Percentiles rank a stretch among this genome's conserved stretches.
phyloP scores from a whole-genome alignment of 768 basidiomycete species.

The Melanogaster broomeanus region DNA sequence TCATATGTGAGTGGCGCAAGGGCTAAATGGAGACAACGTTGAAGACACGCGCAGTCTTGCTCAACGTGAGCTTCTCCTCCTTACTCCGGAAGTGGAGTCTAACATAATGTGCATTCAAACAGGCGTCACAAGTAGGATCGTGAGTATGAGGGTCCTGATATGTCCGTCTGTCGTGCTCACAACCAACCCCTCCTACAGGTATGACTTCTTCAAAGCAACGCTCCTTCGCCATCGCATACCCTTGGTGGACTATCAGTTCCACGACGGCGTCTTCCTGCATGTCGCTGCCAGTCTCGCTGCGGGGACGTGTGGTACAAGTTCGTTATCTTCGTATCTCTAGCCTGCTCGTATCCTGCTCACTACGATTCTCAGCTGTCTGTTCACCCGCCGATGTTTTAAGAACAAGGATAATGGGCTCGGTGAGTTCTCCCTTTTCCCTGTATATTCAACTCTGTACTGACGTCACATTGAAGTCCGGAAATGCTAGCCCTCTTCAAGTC shows the following conservation, averaged over 20 bases:
- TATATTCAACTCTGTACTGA: slow-evolving; percentile 1
- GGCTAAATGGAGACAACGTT: slow-evolving; percentile 8
- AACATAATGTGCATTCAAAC: slow-evolving; percentile 3
- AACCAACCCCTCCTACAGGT: slow-evolving; percentile 42
- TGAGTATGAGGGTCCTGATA: slow-evolving; percentile 52
- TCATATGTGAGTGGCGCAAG: background rate
- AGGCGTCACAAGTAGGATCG: slow-evolving; percentile 87
- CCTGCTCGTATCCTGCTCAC: slow-evolving; percentile 1
- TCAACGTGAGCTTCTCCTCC: slow-evolving; percentile 57
- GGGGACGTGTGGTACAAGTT: slow-evolving; percentile 79
- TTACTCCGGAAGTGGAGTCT: background rate
- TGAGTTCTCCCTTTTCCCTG: slow-evolving; percentile 35
- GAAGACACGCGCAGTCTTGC: slow-evolving; percentile 63
- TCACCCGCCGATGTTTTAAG: slow-evolving; percentile 78
- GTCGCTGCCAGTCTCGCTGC: slow-evolving; percentile 66
- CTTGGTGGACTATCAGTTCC: slow-evolving; percentile 57
- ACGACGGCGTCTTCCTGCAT: slow-evolving; percentile 68
- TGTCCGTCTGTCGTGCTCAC: slow-evolving; percentile 1
- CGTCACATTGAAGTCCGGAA: slow-evolving; percentile 45
- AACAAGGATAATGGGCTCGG: slow-evolving; percentile 78
- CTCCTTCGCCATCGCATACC: slow-evolving; percentile 56
- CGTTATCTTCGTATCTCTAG: slow-evolving; percentile 20
- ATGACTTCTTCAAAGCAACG: slow-evolving; percentile 72
- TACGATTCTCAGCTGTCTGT: slow-evolving; percentile 57
- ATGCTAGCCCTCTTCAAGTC: slow-evolving; percentile 50